These are phyloP conservation scores for Pseudoscleropodium purum DNA, from an alignment of 225 moss, liverwort and hornwort species.

Conservation along the genomic window DNA sequence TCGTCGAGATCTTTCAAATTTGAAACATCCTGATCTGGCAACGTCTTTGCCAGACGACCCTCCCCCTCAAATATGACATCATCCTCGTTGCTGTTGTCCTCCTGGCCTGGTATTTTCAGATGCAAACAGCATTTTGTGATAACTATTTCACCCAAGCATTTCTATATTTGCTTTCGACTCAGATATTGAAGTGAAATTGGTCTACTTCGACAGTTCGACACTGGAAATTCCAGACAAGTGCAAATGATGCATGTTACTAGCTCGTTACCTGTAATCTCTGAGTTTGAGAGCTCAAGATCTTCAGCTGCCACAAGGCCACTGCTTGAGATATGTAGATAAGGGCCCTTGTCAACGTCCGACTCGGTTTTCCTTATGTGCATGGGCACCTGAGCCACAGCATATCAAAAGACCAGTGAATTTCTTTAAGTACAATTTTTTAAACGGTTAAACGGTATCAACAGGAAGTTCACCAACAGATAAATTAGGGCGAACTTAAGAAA, in stretches of 20 bases:
- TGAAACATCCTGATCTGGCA: slow-evolving; percentile 11
- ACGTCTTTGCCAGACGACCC: not conserved
- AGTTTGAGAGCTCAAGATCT: slow-evolving; percentile 16
- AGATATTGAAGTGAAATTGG: not conserved
- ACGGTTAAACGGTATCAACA: not conserved
- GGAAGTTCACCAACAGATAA: not conserved
- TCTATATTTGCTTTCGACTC: not conserved
- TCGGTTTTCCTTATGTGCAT: not conserved
- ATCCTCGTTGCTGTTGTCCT: slow-evolving; percentile 19
- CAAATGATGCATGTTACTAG: not conserved
- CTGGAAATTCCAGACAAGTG: not conserved
- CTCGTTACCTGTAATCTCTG: slow-evolving; percentile 15
- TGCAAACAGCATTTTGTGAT: not conserved
- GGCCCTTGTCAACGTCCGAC: slow-evolving; percentile 31
- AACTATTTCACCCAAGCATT: not conserved
- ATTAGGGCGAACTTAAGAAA: not conserved
- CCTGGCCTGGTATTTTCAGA: slow-evolving; percentile 13
- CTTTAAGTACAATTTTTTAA: not conserved
- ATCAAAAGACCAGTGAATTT: not conserved
- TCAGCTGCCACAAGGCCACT: slow-evolving; percentile 50
- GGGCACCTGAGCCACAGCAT: slow-evolving; percentile 2
- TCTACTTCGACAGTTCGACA: not conserved
- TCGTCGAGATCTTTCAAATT: slow-evolving; percentile 5
- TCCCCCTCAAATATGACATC: slow-evolving; percentile 20
- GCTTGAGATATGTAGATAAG: slow-evolving; percentile 32